A percentile compares a stretch with the other conserved stretches of the same genome.
phyloP scores from a whole-genome alignment of 805 yeast genomes.

The Kodamaea restingae region DNA sequence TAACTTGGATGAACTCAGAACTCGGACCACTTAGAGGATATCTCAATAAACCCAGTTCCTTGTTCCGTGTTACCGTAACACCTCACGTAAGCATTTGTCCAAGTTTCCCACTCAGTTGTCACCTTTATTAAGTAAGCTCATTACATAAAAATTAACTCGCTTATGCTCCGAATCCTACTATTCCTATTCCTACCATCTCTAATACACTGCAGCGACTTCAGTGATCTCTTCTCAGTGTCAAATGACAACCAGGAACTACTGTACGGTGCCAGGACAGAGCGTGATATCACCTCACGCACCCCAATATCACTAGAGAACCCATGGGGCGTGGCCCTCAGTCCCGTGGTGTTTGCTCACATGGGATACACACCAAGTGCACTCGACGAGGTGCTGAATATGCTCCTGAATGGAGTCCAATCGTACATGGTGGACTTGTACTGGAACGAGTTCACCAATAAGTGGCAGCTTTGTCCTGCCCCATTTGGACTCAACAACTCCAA shows the following conservation, averaged over 20 bases:
- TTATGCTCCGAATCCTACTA: neutral
- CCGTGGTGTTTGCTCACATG: constrained; percentile 22
- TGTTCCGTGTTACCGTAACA: no score
- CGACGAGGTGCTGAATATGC: constrained; percentile 13
- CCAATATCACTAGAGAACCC: constrained; percentile 33
- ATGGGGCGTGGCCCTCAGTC: constrained; percentile 31
- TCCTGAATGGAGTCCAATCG: constrained; percentile 44
- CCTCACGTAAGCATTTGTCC: no score
- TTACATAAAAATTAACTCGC: no score
- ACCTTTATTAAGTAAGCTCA: no score
- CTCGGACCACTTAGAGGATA: no score
- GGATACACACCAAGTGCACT: constrained; percentile 19
- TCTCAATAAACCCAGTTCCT: no score
- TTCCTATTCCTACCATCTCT: neutral
- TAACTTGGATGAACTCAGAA: no score
- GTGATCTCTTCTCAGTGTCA: neutral
- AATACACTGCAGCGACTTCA: neutral
- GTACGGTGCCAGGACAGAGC: constrained; percentile 19
- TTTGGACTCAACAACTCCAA: constrained; percentile 12
- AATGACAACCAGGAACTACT: neutral
- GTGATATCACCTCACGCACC: constrained; percentile 28
- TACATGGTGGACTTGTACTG: constrained; percentile 55
- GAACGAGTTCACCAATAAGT: constrained; percentile 39
- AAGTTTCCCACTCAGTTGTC: no score
- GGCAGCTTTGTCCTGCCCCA: constrained; percentile 57